Evolutionary conservation across 495 filamentous ascomycete species (phyloP), one percentile per base, ranked within the genome.

Genomic region (Aspergillus funiculosus): DNA sequence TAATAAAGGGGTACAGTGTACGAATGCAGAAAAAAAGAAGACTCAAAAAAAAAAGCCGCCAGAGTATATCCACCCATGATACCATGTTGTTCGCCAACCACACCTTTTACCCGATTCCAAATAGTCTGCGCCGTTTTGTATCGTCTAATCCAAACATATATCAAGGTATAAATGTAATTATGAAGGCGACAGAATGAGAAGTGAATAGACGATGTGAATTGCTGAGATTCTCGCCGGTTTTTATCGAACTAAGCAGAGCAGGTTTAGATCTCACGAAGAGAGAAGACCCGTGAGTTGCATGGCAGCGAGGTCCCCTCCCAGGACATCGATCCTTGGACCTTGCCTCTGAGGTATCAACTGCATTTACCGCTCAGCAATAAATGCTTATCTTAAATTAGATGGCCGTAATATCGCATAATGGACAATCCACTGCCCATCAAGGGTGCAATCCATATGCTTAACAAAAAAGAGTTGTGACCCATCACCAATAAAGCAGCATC

Each of bases 71-170:
- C 60, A 55, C 58, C 51, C 47, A 50, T 25, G 26, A 32, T 21
- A 41, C 54, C 61, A 54, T 52, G 46, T 49, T 58, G 53, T 58
- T 63, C 58, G 54, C 58, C 63, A 43, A 43, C 53, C 53, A 50
- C 52, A 44, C 43, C 48, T 46, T 50, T 59, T 45, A 20, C 53
- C 51, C 50, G 49, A 60, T 52, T 59, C 57, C 56, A 59, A 40
- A 30, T 35, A 43, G 30, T 37, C 37, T 58, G 64, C 61, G 59
- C 60, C 61, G 48, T 61, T 59, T 57, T 58, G 52, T 58, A 61
- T 61, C 50, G 55, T 67, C 60, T 67, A 67, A 64, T 42, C 57
- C 50, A 57, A 57, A 17, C 54, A 59, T 55, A 49, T 61, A 65
- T 58, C 58, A 40, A 59, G 43, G 53, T 54, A 53, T 46, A 49